phyloP scores from a whole-genome alignment of 2,329 filamentous ascomycete genomes.

The Pseudogymnoascus sp. region DNA sequence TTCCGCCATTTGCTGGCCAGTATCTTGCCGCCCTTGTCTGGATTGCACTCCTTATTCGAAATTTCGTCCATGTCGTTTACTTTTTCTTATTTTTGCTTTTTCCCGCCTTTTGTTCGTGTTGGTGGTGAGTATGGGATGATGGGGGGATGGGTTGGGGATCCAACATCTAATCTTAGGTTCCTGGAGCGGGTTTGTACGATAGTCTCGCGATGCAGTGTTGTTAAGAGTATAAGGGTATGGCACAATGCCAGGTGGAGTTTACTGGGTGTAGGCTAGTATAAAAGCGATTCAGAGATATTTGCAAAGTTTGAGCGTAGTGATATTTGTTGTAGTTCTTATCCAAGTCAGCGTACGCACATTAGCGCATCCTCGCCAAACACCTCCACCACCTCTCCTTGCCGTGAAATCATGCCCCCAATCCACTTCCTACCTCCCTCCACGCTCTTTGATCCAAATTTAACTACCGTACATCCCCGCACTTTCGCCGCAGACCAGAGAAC shows the following conservation, averaged over 20 bases:
- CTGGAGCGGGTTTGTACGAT: slow-evolving; percentile 1
- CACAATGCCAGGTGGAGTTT: not conserved
- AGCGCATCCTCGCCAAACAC: slow-evolving; percentile 75
- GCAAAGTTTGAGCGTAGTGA: not conserved
- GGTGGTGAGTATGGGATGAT: slow-evolving; percentile 3
- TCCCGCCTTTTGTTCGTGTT: not conserved
- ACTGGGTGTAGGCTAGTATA: slow-evolving; percentile 1
- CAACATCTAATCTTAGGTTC: slow-evolving; percentile 2
- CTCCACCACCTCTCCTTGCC: slow-evolving; percentile 62
- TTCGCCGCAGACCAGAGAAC: slow-evolving; percentile 77
- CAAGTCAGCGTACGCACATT: slow-evolving; percentile 55
- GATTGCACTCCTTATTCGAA: not conserved
- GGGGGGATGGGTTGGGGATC: not conserved
- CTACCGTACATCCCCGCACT: slow-evolving; percentile 74
- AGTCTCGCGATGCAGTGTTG: slow-evolving; percentile 2
- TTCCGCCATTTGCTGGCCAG: not conserved
- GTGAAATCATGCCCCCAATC: slow-evolving; percentile 66
- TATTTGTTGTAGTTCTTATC: not conserved
- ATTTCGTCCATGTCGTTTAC: not conserved
- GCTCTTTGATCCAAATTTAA: slow-evolving; percentile 80
- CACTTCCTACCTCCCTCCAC: slow-evolving; percentile 76
- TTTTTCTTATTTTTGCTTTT: not conserved
- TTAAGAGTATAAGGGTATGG: not conserved
- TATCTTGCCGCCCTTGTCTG: not conserved
- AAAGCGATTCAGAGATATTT: not conserved